Evolutionary conservation across 1,284 basidiomycete species (phyloP), one percentile per base, ranked within the genome.

Genomic region (Cryptococcus amylolentus): DNA sequence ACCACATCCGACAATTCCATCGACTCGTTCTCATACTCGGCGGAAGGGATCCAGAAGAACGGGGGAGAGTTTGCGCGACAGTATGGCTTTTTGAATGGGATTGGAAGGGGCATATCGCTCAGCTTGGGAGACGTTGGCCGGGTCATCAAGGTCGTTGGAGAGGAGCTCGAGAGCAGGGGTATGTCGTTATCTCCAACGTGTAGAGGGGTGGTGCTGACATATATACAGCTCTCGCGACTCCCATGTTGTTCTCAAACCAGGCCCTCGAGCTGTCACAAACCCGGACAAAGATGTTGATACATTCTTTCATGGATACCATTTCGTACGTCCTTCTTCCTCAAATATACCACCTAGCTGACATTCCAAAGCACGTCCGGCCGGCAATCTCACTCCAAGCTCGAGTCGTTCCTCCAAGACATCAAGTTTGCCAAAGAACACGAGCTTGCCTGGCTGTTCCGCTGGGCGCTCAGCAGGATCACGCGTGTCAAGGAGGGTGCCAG

Each of bases 231-330:
- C 82, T 94, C 58, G 87, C 87, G 28, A 91, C 89, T 2, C 91
- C 91, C 13, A 86, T 94, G 77, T 85, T 95, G 60, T 93, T 95
- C 79, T 89, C 88, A 28, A 86, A 85, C 31, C 84, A 88, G 64
- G 90, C 91, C 23, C 84, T 95, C 56, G 91, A 94, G 68, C 81
- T 93, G 45, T 87, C 85, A 41, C 80, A 85, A 7, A 80, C 83
- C 26, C 83, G 85, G 42, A 85, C 90, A 63, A 86, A 83, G 63
- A 80, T 86, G 53, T 82, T 95, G 47, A 86, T 93, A 63, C 81
- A 84, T 37, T 78, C 86, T 2, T 95, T 91, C 77, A 75, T 94
- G 35, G 63, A 65, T 16, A 75, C 75, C 7, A 56, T 77, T 18
- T 57, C 71, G 69, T 75, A 47, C 47, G 69, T n/a, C 64, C 20